Percentiles rank a stretch among this genome's conserved stretches.
Evolutionary conservation across 345 rosid genomes (phyloP).

Genomic region (Arabis alpina): DNA sequence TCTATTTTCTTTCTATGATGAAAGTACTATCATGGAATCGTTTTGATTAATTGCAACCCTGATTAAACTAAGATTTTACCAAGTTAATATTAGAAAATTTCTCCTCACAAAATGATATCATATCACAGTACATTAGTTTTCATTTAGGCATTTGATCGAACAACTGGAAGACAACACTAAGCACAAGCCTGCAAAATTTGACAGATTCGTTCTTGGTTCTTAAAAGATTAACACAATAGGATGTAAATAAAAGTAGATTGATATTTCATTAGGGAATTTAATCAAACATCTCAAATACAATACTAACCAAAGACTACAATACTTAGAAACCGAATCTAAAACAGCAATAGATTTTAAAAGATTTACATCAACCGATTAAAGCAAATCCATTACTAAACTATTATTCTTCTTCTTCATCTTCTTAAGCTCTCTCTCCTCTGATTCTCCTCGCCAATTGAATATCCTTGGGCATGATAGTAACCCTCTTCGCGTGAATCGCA

Average conservation of each 20-base stretch:
- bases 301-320: neutral
- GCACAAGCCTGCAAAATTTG: neutral
- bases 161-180: neutral
- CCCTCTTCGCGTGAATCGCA: slow-evolving; percentile 67
- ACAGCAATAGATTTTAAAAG: neutral
- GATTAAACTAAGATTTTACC: no score
- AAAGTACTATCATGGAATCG: no score
- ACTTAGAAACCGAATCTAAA: neutral
- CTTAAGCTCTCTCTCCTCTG: slow-evolving; percentile 62
- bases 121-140: no score
- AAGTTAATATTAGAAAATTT: no score
- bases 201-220: no score
- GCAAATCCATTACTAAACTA: neutral
- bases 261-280: neutral
- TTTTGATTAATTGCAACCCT: no score
- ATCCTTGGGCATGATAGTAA: slow-evolving; percentile 67
- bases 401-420: neutral
- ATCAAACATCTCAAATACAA: neutral
- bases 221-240: neutral
- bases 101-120: no score
- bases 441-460: slow-evolving; percentile 65
- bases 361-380: slow-evolving; percentile 8
- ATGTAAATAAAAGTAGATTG: neutral
- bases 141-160: neutral
- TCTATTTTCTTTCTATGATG: no score